Conservation (phyloP, 768 basidiomycete species). For the Tephrocybe sp. region DNA sequence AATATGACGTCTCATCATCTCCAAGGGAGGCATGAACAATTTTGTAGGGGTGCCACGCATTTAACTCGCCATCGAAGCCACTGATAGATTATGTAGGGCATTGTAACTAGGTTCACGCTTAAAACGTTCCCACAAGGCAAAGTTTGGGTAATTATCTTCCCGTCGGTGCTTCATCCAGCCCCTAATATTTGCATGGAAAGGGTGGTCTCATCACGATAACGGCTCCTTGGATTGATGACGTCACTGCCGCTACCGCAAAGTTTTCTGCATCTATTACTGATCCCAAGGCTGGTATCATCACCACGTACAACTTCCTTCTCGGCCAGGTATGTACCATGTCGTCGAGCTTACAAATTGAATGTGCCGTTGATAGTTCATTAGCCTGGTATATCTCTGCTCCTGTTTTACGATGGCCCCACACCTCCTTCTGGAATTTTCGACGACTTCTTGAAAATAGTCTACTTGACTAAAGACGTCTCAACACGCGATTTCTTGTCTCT, state of each 20-base stretch:
- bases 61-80: background rate
- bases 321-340: conserved; percentile 27
- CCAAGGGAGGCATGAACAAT: conserved; percentile 62
- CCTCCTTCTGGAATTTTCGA: conserved; percentile 52
- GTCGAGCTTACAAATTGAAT: background rate
- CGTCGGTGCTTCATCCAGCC: no score
- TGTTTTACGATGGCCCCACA: conserved; percentile 61
- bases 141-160: conserved; percentile 72
- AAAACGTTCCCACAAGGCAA: conserved; percentile 51
- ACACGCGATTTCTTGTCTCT: conserved; percentile 42
- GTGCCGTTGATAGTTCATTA: background rate
- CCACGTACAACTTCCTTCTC: conserved; percentile 39
- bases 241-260: conserved; percentile 36
- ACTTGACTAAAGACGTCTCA: conserved; percentile 34
- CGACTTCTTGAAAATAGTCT: conserved; percentile 45
- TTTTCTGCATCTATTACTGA: conserved; percentile 43
- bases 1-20: background rate
- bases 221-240: conserved; percentile 19
- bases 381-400: conserved; percentile 25
- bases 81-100: conserved; percentile 35
- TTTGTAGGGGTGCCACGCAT: conserved; percentile 29
- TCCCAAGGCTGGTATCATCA: conserved; percentile 49
- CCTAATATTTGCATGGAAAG: conserved; percentile 24
- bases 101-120: conserved; percentile 57
- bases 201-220: conserved; percentile 45